Base-by-base conservation (phyloP, 1,284 basidiomycete genomes). In the Boletellus dicymbophilus region DNA sequence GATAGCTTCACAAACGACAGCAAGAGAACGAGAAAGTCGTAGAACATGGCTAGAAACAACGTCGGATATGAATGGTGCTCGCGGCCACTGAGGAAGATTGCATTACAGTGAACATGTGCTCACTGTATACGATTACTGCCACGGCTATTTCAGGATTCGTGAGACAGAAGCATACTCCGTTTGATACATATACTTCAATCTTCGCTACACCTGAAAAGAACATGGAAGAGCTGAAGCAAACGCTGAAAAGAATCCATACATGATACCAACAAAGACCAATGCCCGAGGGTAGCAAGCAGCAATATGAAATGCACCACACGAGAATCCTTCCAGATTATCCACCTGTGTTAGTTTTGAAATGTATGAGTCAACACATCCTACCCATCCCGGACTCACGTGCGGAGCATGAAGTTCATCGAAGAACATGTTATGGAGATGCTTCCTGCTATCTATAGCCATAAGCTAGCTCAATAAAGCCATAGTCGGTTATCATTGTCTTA, bases 381-480 rank as follows among this genome's bases (percentile, higher is more conserved):
- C 8, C 3, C n/a, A n/a, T 21, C 13, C 12, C 3, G 9, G 11
- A 44, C 63, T 22, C 30, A 63, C 63, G 65, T 62, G 33, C 65
- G 63, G 39, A 64, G 52, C 63, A 66, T 63, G 26, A 64, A 12
- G 38, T 68, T 64, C 20, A 49, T 44, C 1, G 65, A 62, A n/a
- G 53, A 37, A 45, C 51, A 30, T 20, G 51, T 54, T 11, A 64
- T 48, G 37, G 49, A 40, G 22, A 61, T 44, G 22, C 13, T 30
- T 8, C 11, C 40, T 15, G 22, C 0, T 23, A 55, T 7, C 61
- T 64, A 36, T 12, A 2, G 21, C 12, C 26, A 10, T 21, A 20
- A 12, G 16, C 11, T n/a, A 4, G 15, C 15, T 54, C 9, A 42
- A 13, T 4, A 11, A 26, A 33, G 20, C 37, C 5, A 15, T 3